These are phyloP conservation scores for Pseudognaphalium luteoalbum DNA, from an alignment of 129 eudicot genomes.

Conservation along the genomic window DNA sequence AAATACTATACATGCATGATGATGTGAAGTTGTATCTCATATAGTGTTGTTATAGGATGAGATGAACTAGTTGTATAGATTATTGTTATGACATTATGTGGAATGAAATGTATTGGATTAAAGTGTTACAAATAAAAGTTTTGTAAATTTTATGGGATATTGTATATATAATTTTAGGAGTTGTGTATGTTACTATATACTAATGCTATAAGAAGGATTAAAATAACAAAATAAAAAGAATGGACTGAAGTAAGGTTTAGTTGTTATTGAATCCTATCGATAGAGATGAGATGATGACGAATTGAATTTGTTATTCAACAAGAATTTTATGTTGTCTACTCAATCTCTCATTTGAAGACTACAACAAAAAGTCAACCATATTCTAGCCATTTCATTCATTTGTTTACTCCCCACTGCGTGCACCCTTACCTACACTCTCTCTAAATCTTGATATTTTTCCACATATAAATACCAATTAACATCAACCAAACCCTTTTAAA, in stretches of 20 bases:
- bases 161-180: no score
- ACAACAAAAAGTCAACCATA: slow-evolving; percentile 56
- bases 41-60: no score
- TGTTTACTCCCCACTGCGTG: slow-evolving; percentile 22
- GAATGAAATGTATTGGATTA: no score
- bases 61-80: no score
- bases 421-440: slow-evolving; percentile 18
- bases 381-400: slow-evolving; percentile 37
- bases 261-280: background rate
- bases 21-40: no score
- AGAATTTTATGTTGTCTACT: slow-evolving; percentile 46
- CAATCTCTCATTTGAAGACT: slow-evolving; percentile 24
- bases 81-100: no score
- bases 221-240: slow-evolving; percentile 16
- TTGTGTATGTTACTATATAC: no score
- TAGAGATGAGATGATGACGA: slow-evolving; percentile 24
- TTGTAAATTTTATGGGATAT: no score
- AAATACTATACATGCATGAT: no score
- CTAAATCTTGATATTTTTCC: slow-evolving; percentile 2
- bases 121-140: no score
- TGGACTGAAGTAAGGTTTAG: background rate
- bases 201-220: no score
- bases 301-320: slow-evolving; percentile 37
- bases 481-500: slow-evolving; percentile 54
- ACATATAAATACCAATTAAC: slow-evolving; percentile 54